These are phyloP conservation scores for Tolypocladium sp. DNA, from an alignment of 2,329 filamentous ascomycete genomes.

Conservation along the genomic window DNA sequence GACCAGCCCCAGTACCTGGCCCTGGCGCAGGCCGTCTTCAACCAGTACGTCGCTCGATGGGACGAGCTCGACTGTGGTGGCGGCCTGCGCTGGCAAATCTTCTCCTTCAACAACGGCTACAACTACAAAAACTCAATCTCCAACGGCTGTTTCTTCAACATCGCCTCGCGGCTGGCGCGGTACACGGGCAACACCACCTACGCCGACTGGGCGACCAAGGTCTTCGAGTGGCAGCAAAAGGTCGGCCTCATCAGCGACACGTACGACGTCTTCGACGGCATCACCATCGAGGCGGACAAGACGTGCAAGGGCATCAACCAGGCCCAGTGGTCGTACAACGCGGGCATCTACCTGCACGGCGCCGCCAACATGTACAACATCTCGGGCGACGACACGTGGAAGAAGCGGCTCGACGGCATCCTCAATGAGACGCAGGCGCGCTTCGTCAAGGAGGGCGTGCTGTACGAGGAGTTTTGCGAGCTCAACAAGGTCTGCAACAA, in stretches of 20 bases:
- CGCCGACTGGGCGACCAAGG: conserved; percentile 60
- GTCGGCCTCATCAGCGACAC: conserved; percentile 47
- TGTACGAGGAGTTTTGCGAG: conserved; percentile 63
- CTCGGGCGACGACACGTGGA: conserved; percentile 44
- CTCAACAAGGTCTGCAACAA: conserved; percentile 49
- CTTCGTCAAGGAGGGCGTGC: conserved; percentile 46
- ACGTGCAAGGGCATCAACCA: conserved; percentile 44
- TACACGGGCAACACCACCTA: conserved; percentile 78
- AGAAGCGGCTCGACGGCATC: conserved; percentile 49
- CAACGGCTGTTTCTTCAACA: conserved; percentile 62
- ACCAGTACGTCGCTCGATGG: conserved; percentile 66
- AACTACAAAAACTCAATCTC: conserved; percentile 61
- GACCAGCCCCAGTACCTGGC: conserved; percentile 65
- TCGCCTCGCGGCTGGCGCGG: conserved; percentile 61
- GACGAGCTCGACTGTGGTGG: conserved; percentile 56
- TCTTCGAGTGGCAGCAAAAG: conserved; percentile 56
- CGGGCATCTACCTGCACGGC: conserved; percentile 55
- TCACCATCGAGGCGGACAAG: conserved; percentile 23
- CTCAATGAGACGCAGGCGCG: conserved; percentile 37
- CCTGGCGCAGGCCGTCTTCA: conserved; percentile 70
- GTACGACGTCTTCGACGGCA: conserved; percentile 46
- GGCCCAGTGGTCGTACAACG: conserved; percentile 62
- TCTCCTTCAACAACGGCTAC: conserved; percentile 63
- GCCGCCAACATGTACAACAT: conserved; percentile 54
- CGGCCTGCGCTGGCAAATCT: conserved; percentile 81